These are phyloP conservation scores for Solanum aculeatissimum DNA, from an alignment of 305 asterid genomes.

Conservation along the genomic window DNA sequence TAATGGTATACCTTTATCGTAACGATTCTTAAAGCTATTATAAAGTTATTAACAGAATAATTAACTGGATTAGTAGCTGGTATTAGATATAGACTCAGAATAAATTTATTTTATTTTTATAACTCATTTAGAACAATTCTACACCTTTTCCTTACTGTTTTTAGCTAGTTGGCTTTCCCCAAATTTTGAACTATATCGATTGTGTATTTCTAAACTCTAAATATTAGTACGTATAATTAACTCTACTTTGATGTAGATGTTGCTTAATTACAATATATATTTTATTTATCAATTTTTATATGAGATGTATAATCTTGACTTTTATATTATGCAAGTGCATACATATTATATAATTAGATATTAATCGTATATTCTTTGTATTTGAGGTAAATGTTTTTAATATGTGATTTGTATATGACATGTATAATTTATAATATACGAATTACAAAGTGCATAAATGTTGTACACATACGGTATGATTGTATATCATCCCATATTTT, in stretches of 20 bases:
- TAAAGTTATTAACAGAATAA: not conserved
- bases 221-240: not conserved
- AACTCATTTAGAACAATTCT: not conserved
- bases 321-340: not conserved
- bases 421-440: not conserved
- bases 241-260: not conserved
- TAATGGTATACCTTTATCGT: not conserved
- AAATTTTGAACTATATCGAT: not conserved
- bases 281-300: not conserved
- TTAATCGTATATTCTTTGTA: not conserved
- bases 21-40: not conserved
- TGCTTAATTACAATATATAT: not conserved
- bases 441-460: not conserved
- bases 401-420: not conserved
- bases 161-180: not conserved
- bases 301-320: not conserved
- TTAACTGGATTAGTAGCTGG: not conserved
- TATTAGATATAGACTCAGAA: too few species aligned
- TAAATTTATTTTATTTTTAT: too few species aligned
- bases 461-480: not conserved
- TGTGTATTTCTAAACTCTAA: not conserved
- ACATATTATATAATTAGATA: not conserved
- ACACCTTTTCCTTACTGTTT: constrained; percentile 7
- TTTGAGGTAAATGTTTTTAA: not conserved
- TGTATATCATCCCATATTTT: not conserved